Evolutionary conservation across 257 asterid species (phyloP).

Genomic region (Avicennia marina): DNA sequence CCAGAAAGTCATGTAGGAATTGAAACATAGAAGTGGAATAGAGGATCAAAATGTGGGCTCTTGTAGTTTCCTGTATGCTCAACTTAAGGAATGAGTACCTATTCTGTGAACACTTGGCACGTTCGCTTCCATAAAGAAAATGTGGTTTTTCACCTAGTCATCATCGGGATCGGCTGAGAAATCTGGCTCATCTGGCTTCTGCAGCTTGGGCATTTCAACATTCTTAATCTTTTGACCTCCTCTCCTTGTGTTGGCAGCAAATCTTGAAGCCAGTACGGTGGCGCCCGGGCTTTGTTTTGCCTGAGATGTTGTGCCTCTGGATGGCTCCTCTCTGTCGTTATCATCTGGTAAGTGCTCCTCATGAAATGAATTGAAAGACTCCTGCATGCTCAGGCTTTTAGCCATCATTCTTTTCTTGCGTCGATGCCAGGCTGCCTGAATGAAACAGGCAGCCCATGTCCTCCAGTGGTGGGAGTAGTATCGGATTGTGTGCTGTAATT

Average conservation of each 20-base stretch:
- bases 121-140: too few relatives aligned
- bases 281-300: conserved; percentile 52
- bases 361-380: conserved; percentile 34
- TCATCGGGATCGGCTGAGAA: conserved; percentile 69
- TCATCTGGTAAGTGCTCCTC: conserved; percentile 25
- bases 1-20: neutral
- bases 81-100: too few relatives aligned
- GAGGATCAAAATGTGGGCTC: conserved; percentile 12
- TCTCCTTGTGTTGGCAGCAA: conserved; percentile 66
- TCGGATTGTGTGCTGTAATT: conserved; percentile 71
- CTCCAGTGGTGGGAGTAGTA: conserved; percentile 87
- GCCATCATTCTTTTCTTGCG: conserved; percentile 42
- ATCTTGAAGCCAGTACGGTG: conserved; percentile 66
- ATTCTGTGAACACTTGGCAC: too few relatives aligned
- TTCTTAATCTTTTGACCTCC: conserved; percentile 65
- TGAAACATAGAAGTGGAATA: conserved; percentile 15
- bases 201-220: conserved; percentile 45
- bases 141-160: conserved; percentile 39
- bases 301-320: conserved; percentile 16
- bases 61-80: too few relatives aligned
- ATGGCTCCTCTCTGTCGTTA: conserved; percentile 18
- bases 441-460: conserved; percentile 76
- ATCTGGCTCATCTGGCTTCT: conserved; percentile 79
- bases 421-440: conserved; percentile 81
- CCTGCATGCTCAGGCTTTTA: conserved; percentile 37